Base-by-base conservation (phyloP, 2,329 filamentous ascomycete species). In the Cladosporium velox region DNA sequence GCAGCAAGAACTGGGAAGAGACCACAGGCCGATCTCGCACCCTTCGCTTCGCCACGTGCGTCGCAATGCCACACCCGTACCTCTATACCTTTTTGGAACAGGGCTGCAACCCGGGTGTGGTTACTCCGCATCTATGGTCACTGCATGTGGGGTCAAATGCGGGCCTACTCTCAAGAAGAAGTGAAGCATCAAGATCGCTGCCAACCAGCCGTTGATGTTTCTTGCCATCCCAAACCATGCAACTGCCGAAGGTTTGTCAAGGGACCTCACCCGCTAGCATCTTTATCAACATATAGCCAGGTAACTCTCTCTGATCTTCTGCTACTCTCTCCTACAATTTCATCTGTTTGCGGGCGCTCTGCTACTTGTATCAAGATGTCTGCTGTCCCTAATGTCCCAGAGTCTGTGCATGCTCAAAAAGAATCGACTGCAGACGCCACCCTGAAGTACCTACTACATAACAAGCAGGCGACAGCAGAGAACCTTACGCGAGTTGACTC, bases 291-390 rank as follows among this genome's bases (percentile, higher is more conserved):
- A 54, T 30, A 30, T 15, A 54, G 12, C 18, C 10, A 24, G 49
- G 24, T 12, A 15, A 30, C 15, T 30, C n/a, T 47, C 18, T 11
- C 18, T 7, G 4, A 7, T 8, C n/a, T 47, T 32, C 15, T 14
- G 7, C 51, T 35, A 26, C 55, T 41, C n/a, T 18, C 11, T 28
- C 11, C 34, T 41, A 55, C 12, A 24, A 24, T 24, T 24, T 24
- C 24, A 24, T 24, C 24, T 24, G 24, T 24, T 24, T 24, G 24
- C 24, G 24, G 24, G 24, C 24, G 24, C 32, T 35, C 14, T 8
- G 11, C 35, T 30, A 0, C 1, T n/a, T 38, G 18, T 5, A 28
- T n/a, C 30, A 65, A 83, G 83, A 85, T 76, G 75, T 74, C 74
- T 60, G 75, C 74, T n/a, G 67, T 76, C 18, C 74, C 74, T 10